Base-by-base conservation (phyloP, 768 basidiomycete species). In the Boletus eberwhitei region DNA sequence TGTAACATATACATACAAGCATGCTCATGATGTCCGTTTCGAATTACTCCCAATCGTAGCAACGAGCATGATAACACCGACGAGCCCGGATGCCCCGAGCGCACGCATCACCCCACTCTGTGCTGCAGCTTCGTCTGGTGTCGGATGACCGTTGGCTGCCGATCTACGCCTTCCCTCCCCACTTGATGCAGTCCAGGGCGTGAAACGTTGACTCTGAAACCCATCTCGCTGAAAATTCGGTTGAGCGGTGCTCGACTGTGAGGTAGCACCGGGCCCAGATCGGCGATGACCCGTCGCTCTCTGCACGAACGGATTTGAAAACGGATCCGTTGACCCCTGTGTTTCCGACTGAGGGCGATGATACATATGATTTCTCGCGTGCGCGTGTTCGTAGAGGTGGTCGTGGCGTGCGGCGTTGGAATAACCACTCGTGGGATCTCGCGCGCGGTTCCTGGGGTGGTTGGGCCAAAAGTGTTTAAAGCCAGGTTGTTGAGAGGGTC, bases 1-100 rank as follows among this genome's bases (percentile, higher is more conserved):
- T 17, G 8, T 17, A 22, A 24, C 2, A 21, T 22, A 34, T 52
- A 52, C 44, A 36, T 42, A 42, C 34, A 31, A 5, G 26, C 36
- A 41, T 32, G 12, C 39, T 50, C 61, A 65, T 11, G 40, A 54
- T 32, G 55, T 54, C 57, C 52, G 56, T 47, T 55, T 65, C 19
- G 65, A 50, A 54, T 34, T 44, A 41, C 53, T 43, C 9, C 52
- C 50, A 16, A 65, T 44, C 16, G 64, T 54, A 22, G 69, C 39
- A 31, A 69, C 43, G 24, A 71, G 60, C 43, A 69, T 42, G 32
- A 69, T 71, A 21, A 71, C 22, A 11, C 59, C 57, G 19, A 71
- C 50, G 4, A 69, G 58, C 3, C 64, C 67, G 12, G 69, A 60
- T n/a, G 67, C 69, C 0, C 62, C 67, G 17, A 69, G 63, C 11